Conservation (phyloP, 495 filamentous ascomycete genomes). For the Xeromyces bisporus region DNA sequence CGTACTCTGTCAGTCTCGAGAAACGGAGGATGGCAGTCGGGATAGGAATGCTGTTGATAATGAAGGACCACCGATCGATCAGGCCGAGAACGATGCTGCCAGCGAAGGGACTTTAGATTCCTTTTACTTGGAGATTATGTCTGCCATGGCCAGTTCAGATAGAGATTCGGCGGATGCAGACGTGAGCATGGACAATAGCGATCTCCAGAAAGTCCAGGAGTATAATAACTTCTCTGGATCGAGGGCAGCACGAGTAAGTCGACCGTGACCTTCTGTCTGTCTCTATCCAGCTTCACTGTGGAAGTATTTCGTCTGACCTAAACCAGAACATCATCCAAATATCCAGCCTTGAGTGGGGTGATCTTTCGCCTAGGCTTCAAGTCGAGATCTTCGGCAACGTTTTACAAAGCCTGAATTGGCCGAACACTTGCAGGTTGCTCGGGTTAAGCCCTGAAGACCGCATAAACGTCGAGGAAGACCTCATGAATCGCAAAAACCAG, state of each 20-base stretch:
- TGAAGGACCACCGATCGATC: conserved; percentile 5
- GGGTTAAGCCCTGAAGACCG: conserved; percentile 11
- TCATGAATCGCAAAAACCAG: conserved; percentile 11
- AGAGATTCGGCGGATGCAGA: conserved; percentile 7
- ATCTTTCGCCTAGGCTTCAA: conserved; percentile 17
- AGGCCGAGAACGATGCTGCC: conserved; percentile 13
- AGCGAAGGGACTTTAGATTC: conserved; percentile 22
- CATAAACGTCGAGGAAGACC: conserved; percentile 3
- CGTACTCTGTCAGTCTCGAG: background rate
- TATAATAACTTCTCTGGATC: background rate
- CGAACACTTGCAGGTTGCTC: conserved; percentile 8
- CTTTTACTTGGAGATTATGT: conserved; percentile 21
- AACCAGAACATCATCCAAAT: conserved; percentile 1
- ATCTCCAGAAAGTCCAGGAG: conserved; percentile 5
- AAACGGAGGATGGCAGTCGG: background rate
- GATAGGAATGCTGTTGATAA: conserved; percentile 1
- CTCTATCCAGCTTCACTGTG: background rate
- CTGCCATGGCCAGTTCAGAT: conserved; percentile 7
- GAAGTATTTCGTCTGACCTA: too few species aligned
- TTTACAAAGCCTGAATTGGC: conserved; percentile 8
- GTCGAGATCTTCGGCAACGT: conserved; percentile 21
- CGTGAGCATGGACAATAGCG: conserved; percentile 9
- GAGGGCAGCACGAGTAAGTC: background rate
- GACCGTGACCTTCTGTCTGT: background rate
- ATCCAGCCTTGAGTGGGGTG: conserved; percentile 15